Evolutionary conservation across 805 yeast species (phyloP), one percentile per base, ranked within the genome.

Genomic region (Candida piceae): DNA sequence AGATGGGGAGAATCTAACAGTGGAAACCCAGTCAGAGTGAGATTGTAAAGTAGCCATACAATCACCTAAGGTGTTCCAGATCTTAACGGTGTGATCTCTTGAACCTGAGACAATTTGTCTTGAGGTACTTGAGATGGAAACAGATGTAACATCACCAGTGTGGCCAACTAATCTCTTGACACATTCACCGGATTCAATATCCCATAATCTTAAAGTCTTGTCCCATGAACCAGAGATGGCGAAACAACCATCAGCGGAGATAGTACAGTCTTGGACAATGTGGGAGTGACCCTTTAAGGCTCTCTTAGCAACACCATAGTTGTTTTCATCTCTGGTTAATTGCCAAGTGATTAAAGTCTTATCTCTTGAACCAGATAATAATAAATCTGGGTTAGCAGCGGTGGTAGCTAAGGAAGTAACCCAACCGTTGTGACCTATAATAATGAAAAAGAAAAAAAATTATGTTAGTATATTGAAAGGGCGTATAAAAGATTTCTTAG

Each of bases 161-260:
- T 93, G 99, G 64, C 98, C 99, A 57, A 83, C 95, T 67, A 90
- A 93, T 76, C 96, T 89, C 68, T 79, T 79, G 69, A 88, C 76
- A 64, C 88, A 80, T 71, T 80, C 86, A 77, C 97, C 99, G 60
- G 89, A 77, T 67, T 80, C 81, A 62, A 93, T 78, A 70, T 87
- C 88, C 99, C 99, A 93, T 66, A 93, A 82, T 80, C 97, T 90
- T 69, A 94, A 78, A 65, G 98, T 89, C 78, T 84, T 87, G 72
- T 93, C 98, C 99, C 99, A 93, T 61, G 98, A 93, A 63, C 95
- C 96, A 51, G 98, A 93, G 69, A 93, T 76, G 64, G 97, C 97
- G 78, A 80, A 90, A 64, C 82, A 80, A 70, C 97, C 97, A 67
- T 93, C 98, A 66, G 94, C 88, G 52, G 97, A 86, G 74, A 93